phyloP scores from a whole-genome alignment of 352 stramenopile genomes.

The Elongisporangium prolatum region DNA sequence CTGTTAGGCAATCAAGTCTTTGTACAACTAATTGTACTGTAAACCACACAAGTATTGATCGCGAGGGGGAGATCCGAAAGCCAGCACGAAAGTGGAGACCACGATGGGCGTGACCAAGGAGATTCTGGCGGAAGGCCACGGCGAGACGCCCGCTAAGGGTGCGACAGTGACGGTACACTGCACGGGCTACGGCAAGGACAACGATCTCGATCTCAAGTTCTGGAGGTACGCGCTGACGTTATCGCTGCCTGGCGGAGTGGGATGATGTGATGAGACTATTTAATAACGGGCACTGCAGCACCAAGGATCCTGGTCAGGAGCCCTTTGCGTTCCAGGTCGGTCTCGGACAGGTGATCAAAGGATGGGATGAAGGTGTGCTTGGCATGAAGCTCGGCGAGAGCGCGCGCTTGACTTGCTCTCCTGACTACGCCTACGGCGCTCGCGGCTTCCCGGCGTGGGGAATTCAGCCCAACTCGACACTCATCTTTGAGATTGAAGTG shows the following conservation, averaged over 20 bases:
- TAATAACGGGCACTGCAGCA: constrained; percentile 35
- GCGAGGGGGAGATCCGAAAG: background rate
- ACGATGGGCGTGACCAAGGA: constrained; percentile 68
- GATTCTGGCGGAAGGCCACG: constrained; percentile 46
- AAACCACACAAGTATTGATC: background rate
- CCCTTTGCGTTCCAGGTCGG: constrained; percentile 93
- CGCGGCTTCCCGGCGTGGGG: constrained; percentile 92
- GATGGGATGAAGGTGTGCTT: constrained; percentile 93
- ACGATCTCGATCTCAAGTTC: constrained; percentile 84
- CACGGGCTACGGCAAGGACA: constrained; percentile 78
- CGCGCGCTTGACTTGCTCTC: constrained; percentile 89
- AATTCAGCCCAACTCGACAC: constrained; percentile 91
- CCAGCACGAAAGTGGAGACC: constrained; percentile 1
- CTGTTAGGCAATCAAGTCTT: background rate
- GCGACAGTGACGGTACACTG: constrained; percentile 76
- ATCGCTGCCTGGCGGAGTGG: too few species aligned
- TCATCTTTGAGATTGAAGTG: constrained; percentile 93
- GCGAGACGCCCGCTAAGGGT: constrained; percentile 47
- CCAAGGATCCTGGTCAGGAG: constrained; percentile 92
- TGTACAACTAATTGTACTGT: background rate
- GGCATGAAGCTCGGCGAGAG: constrained; percentile 87
- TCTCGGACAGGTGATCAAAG: constrained; percentile 92
- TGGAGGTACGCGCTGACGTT: constrained; percentile 59
- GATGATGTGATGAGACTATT: background rate
- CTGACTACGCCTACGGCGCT: constrained; percentile 94